Evolutionary conservation across 805 yeast species (phyloP).

Genomic region (Deakozyma indianensis): DNA sequence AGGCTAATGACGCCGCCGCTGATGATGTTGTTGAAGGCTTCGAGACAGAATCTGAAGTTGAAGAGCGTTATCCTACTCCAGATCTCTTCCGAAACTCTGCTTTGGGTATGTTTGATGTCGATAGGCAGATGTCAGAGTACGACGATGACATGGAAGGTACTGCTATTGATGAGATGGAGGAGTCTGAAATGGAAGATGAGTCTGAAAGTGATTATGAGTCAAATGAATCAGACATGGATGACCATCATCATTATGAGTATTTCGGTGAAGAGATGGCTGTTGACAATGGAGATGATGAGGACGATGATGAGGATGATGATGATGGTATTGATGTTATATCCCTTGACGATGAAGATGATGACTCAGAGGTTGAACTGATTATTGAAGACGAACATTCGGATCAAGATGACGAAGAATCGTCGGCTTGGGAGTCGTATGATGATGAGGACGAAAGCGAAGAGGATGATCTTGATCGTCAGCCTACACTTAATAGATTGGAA

Average conservation of each 20-base stretch:
- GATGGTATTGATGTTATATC: conserved; percentile 19
- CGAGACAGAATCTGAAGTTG: conserved; percentile 21
- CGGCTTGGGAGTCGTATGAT: conserved; percentile 5
- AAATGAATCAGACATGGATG: conserved; percentile 4
- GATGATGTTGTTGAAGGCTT: conserved; percentile 15
- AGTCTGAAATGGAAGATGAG: conserved; percentile 24
- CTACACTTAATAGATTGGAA: not conserved
- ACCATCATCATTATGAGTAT: not conserved
- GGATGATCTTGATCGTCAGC: conserved; percentile 10
- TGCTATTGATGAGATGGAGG: conserved; percentile 19
- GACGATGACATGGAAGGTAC: conserved; percentile 39
- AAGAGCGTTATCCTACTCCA: conserved; percentile 51
- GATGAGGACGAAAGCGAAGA: conserved; percentile 10
- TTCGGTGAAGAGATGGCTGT: not conserved
- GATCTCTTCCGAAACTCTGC: conserved; percentile 81
- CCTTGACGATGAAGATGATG: conserved; percentile 16
- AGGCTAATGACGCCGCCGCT: conserved; percentile 33
- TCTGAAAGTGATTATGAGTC: conserved; percentile 17
- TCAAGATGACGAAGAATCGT: conserved; percentile 10
- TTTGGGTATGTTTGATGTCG: conserved; percentile 85
- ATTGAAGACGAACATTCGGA: conserved; percentile 8
- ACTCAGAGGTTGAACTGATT: conserved; percentile 10
- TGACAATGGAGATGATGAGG: conserved; percentile 19
- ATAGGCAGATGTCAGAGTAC: conserved; percentile 51
- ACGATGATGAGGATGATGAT: conserved; percentile 22